A percentile compares a stretch with the other conserved stretches of the same genome.
Evolutionary conservation across 1,284 basidiomycete species (phyloP).

Genomic region (Apiotrichum gracile): DNA sequence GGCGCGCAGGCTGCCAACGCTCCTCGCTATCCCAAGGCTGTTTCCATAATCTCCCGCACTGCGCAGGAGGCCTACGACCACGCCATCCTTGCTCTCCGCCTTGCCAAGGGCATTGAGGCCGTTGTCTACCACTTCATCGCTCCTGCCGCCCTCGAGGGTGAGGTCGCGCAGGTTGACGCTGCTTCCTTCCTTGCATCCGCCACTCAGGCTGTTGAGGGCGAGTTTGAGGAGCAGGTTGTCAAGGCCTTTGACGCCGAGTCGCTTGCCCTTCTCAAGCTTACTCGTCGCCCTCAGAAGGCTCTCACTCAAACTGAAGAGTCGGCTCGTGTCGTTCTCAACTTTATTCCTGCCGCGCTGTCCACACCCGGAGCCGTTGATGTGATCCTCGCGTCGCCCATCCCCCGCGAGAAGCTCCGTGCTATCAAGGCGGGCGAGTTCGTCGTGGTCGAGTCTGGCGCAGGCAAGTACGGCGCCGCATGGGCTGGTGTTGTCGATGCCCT

Average conservation of each 20-base stretch:
- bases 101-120: constrained; percentile 57
- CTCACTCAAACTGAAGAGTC: constrained; percentile 48
- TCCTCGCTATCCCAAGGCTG: constrained; percentile 34
- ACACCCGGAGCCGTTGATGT: constrained; percentile 60
- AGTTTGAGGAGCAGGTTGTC: constrained; percentile 45
- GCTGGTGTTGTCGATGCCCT: constrained; percentile 39
- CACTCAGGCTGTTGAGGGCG: constrained; percentile 52
- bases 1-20: constrained; percentile 29
- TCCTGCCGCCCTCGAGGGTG: constrained; percentile 45
- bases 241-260: constrained; percentile 61
- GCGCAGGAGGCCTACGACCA: constrained; percentile 66
- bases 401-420: constrained; percentile 59
- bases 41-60: constrained; percentile 59
- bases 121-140: constrained; percentile 74
- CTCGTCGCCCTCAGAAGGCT: constrained; percentile 59
- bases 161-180: constrained; percentile 55
- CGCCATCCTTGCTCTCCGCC: constrained; percentile 62
- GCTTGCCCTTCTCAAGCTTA: constrained; percentile 57
- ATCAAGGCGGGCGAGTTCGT: constrained; percentile 65
- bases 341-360: constrained; percentile 57
- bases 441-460: constrained; percentile 75
- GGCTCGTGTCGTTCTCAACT: constrained; percentile 63
- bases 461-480: constrained; percentile 72
- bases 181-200: constrained; percentile 41
- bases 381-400: constrained; percentile 61